These are phyloP conservation scores for Cryptococcus maquisensis DNA, from an alignment of 1,284 basidiomycete species.

Conservation along the genomic window DNA sequence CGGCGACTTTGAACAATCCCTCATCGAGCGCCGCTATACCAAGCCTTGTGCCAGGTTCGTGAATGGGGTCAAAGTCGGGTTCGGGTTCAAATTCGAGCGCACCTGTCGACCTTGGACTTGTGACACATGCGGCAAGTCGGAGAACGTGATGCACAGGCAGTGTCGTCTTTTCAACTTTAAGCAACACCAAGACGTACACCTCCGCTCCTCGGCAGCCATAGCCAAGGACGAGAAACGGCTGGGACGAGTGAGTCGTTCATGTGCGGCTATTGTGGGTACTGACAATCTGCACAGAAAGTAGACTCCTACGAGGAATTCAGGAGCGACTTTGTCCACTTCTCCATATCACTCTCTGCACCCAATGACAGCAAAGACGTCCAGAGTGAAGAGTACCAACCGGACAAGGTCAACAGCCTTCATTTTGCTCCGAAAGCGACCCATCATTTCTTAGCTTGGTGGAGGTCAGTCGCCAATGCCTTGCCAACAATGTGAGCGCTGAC, in stretches of 20 bases:
- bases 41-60: slow-evolving; percentile 75
- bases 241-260: slow-evolving; percentile 53
- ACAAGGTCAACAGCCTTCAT: slow-evolving; percentile 70
- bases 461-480: slow-evolving; percentile 15
- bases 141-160: slow-evolving; percentile 63
- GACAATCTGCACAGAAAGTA: slow-evolving; percentile 9
- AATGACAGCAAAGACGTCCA: slow-evolving; percentile 24
- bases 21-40: slow-evolving; percentile 36
- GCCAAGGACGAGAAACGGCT: slow-evolving; percentile 27
- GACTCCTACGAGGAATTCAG: slow-evolving; percentile 89
- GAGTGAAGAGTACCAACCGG: slow-evolving; percentile 17
- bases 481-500: not conserved
- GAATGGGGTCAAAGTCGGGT: slow-evolving; percentile 86
- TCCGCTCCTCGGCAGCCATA: slow-evolving; percentile 56
- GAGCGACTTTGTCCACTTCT: slow-evolving; percentile 91
- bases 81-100: slow-evolving; percentile 79
- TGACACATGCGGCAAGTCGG: slow-evolving; percentile 50
- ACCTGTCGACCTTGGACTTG: slow-evolving; percentile 74
- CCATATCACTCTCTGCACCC: slow-evolving; percentile 76
- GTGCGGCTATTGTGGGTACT: not conserved
- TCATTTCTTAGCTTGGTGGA: slow-evolving; percentile 92
- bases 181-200: slow-evolving; percentile 74
- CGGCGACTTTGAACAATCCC: slow-evolving; percentile 13
- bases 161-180: slow-evolving; percentile 80
- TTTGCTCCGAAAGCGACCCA: slow-evolving; percentile 80